A percentile compares a stretch with the other conserved stretches of the same genome.
Evolutionary conservation across 371 early-diverging fungal species (phyloP).

Genomic region (Apophysomyces ossiformis): DNA sequence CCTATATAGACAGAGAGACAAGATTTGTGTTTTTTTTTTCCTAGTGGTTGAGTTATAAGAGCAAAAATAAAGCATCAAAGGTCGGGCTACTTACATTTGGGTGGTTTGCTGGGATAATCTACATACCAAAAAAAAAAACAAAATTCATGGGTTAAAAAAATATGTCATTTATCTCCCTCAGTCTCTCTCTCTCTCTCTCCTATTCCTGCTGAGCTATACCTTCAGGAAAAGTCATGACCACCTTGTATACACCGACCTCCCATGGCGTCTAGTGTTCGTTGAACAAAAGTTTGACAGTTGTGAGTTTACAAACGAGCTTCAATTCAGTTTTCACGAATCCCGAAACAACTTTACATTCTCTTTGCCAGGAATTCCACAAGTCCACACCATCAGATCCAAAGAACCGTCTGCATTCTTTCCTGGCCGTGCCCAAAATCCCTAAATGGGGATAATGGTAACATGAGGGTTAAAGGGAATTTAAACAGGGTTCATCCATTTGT

Average conservation of each 20-base stretch:
- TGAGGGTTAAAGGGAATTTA: no score
- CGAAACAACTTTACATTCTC: slow-evolving; percentile 50
- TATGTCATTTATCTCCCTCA: no score
- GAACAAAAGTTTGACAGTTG: background rate
- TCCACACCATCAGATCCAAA: slow-evolving; percentile 90
- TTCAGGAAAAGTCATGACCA: slow-evolving; percentile 90
- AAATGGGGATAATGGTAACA: background rate
- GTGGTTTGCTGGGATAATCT: slow-evolving; percentile 87
- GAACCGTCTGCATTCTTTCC: slow-evolving; percentile 82
- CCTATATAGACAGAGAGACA: slow-evolving; percentile 36
- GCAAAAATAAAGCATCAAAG: no score
- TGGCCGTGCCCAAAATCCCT: slow-evolving; percentile 90
- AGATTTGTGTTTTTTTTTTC: no score
- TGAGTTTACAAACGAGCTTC: background rate
- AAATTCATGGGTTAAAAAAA: background rate
- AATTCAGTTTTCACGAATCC: background rate
- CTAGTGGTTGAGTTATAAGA: no score
- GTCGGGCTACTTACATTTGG: slow-evolving; percentile 66
- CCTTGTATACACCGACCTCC: slow-evolving; percentile 96
- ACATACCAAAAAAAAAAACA: background rate
- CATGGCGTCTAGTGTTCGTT: slow-evolving; percentile 79
- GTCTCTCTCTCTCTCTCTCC: background rate
- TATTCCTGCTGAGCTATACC: slow-evolving; percentile 45
- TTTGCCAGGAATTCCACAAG: slow-evolving; percentile 95
- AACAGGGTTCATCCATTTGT: no score